phyloP scores from a whole-genome alignment of 768 basidiomycete species.

The Tylopilus subfusipes region DNA sequence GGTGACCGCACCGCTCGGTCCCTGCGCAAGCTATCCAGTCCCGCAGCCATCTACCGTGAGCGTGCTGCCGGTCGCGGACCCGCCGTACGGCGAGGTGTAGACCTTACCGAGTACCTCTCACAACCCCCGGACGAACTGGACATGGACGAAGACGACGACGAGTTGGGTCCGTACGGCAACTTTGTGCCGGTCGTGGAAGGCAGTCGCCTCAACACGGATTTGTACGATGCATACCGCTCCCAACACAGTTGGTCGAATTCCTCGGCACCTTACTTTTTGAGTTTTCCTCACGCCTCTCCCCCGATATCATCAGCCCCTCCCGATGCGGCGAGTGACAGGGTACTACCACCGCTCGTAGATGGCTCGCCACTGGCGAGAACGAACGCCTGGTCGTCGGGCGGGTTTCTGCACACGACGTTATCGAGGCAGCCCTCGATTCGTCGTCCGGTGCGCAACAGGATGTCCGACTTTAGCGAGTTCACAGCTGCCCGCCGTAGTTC shows the following conservation, averaged over 20 bases:
- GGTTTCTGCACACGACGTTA: constrained; percentile 33
- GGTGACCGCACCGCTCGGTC: constrained; percentile 64
- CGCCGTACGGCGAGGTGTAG: constrained; percentile 29
- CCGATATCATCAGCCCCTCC: constrained; percentile 26
- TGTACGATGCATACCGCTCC: constrained; percentile 61
- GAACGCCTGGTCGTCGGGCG: constrained; percentile 23
- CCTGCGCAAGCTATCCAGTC: constrained; percentile 53
- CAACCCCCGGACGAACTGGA: constrained; percentile 55
- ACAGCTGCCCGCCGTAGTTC: constrained; percentile 60
- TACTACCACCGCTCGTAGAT: constrained; percentile 30
- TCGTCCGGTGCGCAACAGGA: constrained; percentile 50
- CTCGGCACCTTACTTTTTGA: constrained; percentile 22
- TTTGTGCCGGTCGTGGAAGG: constrained; percentile 45
- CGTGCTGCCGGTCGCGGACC: constrained; percentile 37
- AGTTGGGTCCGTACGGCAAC: constrained; percentile 43
- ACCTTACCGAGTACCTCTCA: constrained; percentile 51
- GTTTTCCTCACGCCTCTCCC: constrained; percentile 25
- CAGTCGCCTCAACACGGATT: constrained; percentile 51
- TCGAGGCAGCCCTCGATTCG: constrained; percentile 61
- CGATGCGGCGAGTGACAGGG: constrained; percentile 21
- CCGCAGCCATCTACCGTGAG: constrained; percentile 53
- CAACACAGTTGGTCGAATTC: constrained; percentile 33
- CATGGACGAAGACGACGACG: constrained; percentile 67
- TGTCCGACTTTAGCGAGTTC: constrained; percentile 71
- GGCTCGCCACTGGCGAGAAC: constrained; percentile 21